phyloP scores from a whole-genome alignment of 768 basidiomycete genomes.

The Auricularia sp. region DNA sequence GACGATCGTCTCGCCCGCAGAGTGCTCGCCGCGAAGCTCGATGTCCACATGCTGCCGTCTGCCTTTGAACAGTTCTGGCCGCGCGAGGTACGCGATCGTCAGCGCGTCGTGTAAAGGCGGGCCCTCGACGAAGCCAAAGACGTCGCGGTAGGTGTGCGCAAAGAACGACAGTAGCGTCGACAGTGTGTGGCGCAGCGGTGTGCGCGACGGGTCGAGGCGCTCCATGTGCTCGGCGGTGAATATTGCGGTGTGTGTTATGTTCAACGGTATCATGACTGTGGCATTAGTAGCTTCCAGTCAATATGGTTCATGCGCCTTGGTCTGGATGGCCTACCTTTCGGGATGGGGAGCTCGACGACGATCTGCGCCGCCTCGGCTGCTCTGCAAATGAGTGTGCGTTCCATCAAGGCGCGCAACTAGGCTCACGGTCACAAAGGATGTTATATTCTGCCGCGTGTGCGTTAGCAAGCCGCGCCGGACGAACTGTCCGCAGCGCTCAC shows the following conservation, averaged over 20 bases:
- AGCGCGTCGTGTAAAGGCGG: constrained; percentile 85
- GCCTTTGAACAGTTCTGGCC: constrained; percentile 54
- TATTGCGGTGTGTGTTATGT: constrained; percentile 81
- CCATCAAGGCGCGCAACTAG: neutral
- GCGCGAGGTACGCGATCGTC: constrained; percentile 65
- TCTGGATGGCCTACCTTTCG: constrained; percentile 25
- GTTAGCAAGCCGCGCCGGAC: neutral
- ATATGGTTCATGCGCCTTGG: neutral
- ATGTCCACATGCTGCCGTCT: constrained; percentile 71
- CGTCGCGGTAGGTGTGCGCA: constrained; percentile 56
- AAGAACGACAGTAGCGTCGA: constrained; percentile 71
- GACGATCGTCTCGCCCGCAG: constrained; percentile 70
- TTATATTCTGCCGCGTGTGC: constrained; percentile 50
- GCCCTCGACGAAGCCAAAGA: constrained; percentile 74
- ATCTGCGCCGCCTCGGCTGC: constrained; percentile 77
- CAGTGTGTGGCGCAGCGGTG: constrained; percentile 57
- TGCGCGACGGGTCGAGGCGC: constrained; percentile 37
- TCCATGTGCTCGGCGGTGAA: constrained; percentile 47
- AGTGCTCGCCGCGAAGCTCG: constrained; percentile 59
- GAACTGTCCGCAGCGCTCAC: constrained; percentile 21
- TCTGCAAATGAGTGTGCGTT: neutral
- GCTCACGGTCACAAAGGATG: constrained; percentile 71
- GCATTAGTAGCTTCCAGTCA: neutral
- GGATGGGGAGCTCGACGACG: constrained; percentile 61
- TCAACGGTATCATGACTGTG: constrained; percentile 67